Evolutionary conservation across 371 early-diverging fungal species (phyloP), one percentile per base, ranked within the genome.

Genomic region (Mucor plumbeus): DNA sequence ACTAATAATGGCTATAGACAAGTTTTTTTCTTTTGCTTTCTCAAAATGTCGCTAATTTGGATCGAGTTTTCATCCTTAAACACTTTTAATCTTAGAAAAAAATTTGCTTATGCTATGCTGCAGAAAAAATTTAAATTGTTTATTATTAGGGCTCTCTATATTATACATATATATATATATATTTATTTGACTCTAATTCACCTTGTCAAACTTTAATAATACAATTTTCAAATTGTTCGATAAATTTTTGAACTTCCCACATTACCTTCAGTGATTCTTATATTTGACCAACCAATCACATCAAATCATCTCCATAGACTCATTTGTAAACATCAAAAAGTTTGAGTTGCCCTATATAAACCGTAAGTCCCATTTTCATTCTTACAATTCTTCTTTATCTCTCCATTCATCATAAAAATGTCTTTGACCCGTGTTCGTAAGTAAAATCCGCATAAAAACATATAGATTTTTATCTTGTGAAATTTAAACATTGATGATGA

Each of bases 361-460:
- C 26, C 50, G 26, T 19, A 40, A 59, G 26, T 38, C 21, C 26
- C 36, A 38, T 21, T 39, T 21, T 17, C 10, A 40, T 19, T 39
- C 26, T 10, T 21, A 8, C 9, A 5, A n/a, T 50, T 63, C 50
- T 34, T 54, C 26, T 19, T 55, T 41, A 48, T 44, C 35, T 38
- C 17, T 17, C 17, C 43, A 14, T 31, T 35, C 34, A 31, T 39
- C n/a, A 17, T 10, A 39, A 72, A 48, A 41, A 70, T 70, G 68
- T 74, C 74, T 61, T 63, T 70, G 14, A 5, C 74, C 43, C 61
- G 64, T 58, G 64, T 70, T 41, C 63, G 71, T 71, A 71, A 71
- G 71, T 62, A 21, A 13, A 5, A 36, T 7, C 31, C 7, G 17
- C 17, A 44, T 8, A 9, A 7, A 44, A 17, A 4, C 15, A 0